Conservation (phyloP, 225 moss, liverwort and hornwort species). For the Climacium dendroides region DNA sequence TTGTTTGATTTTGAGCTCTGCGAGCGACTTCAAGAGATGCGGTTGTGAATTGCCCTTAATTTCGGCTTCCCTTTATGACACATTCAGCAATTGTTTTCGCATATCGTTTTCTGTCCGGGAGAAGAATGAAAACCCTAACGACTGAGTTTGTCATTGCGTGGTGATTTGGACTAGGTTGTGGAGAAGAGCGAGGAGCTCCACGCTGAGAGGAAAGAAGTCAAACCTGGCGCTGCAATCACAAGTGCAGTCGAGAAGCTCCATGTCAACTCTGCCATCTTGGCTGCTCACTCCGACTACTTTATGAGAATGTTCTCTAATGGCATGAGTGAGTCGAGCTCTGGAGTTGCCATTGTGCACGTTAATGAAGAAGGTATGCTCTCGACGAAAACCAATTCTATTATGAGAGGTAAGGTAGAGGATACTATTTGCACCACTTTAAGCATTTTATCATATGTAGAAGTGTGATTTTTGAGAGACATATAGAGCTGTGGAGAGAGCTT, state of each 20-base stretch:
- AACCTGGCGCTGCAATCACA: neutral
- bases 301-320: slow-evolving; percentile 76
- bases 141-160: neutral
- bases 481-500: neutral
- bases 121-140: neutral
- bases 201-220: neutral
- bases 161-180: slow-evolving; percentile 25
- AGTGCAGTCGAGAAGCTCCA: slow-evolving; percentile 33
- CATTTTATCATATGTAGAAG: neutral
- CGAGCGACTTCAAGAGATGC: neutral
- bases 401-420: neutral
- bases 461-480: neutral
- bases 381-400: neutral
- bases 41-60: neutral
- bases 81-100: neutral
- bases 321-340: slow-evolving; percentile 73
- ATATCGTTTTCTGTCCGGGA: neutral
- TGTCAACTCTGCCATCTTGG: slow-evolving; percentile 65
- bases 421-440: neutral
- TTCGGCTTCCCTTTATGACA: neutral
- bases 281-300: slow-evolving; percentile 74
- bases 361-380: slow-evolving; percentile 42
- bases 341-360: slow-evolving; percentile 47
- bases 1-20: neutral
- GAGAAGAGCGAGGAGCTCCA: neutral